Conservation (phyloP, 108 stramenopile species). For the Fragilaria crotonensis region DNA sequence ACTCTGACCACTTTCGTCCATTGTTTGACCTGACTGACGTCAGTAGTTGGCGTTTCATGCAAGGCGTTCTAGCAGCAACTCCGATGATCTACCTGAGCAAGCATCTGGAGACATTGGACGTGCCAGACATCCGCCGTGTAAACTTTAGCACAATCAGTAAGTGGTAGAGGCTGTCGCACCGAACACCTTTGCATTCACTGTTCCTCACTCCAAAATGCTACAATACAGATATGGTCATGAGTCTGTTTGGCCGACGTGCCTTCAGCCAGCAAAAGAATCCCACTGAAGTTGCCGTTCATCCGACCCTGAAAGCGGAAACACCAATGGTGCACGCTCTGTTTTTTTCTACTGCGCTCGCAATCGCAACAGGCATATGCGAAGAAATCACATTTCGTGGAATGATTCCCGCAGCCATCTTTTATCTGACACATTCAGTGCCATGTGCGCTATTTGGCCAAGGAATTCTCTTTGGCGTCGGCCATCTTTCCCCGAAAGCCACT, state of each 20-base stretch:
- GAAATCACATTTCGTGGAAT: slow-evolving; percentile 46
- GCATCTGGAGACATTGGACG: slow-evolving; percentile 24
- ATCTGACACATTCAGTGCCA: slow-evolving; percentile 17
- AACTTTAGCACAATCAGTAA: slow-evolving; percentile 35
- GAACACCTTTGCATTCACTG: neutral
- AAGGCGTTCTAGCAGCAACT: slow-evolving; percentile 34
- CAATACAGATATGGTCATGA: slow-evolving; percentile 54
- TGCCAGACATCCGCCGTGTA: slow-evolving; percentile 19
- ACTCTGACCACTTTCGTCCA: slow-evolving; percentile 4
- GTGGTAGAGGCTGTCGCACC: neutral
- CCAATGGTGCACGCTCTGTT: slow-evolving; percentile 8
- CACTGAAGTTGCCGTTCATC: neutral
- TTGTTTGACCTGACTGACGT: slow-evolving; percentile 20
- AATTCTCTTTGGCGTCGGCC: slow-evolving; percentile 35
- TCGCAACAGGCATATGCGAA: slow-evolving; percentile 35
- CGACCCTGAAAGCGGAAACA: neutral
- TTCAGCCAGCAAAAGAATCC: neutral
- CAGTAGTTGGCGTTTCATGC: slow-evolving; percentile 9
- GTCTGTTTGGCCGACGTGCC: slow-evolving; percentile 39
- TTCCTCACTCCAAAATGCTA: neutral
- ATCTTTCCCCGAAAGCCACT: slow-evolving; percentile 20
- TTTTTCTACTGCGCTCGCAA: slow-evolving; percentile 14
- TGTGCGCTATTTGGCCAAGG: slow-evolving; percentile 36
- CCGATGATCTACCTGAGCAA: slow-evolving; percentile 34
- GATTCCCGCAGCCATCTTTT: slow-evolving; percentile 22